Percentiles rank a stretch among this genome's conserved stretches.
Conservation (phyloP, 306 rosid genomes). For the Citrullus amarus region DNA sequence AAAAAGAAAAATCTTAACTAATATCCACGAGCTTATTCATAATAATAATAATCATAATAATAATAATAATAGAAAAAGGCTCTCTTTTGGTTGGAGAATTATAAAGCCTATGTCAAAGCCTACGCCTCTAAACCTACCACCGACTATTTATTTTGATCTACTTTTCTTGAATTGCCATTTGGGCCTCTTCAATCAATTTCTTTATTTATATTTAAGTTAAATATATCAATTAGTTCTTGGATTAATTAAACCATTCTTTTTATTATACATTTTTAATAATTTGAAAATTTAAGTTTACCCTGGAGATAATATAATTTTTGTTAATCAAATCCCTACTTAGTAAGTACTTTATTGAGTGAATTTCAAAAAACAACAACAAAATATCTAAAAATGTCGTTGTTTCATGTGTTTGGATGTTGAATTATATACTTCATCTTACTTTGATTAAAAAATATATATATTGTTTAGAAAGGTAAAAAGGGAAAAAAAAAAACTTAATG, state of each 20-base stretch:
- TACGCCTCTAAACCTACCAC: neutral
- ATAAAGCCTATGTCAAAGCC: neutral
- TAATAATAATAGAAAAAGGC: no score
- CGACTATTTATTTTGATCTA: neutral
- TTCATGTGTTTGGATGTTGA: no score
- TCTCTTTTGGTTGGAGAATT: neutral
- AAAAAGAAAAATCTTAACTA: neutral
- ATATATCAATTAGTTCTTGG: neutral
- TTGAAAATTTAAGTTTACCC: no score
- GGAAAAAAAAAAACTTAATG: no score
- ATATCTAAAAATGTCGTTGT: no score
- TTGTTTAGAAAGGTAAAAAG: no score
- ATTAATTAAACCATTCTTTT: neutral
- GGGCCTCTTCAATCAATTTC: neutral
- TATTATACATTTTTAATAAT: no score
- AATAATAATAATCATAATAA: neutral
- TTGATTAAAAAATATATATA: no score
- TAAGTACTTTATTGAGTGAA: no score
- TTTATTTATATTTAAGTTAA: neutral
- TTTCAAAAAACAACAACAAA: no score
- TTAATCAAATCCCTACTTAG: no score
- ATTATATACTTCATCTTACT: neutral
- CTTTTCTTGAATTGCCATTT: neutral
- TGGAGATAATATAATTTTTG: no score
- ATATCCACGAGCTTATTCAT: neutral